phyloP scores from a whole-genome alignment of 1,284 basidiomycete genomes.

The Sanguinoderma infundibulare region DNA sequence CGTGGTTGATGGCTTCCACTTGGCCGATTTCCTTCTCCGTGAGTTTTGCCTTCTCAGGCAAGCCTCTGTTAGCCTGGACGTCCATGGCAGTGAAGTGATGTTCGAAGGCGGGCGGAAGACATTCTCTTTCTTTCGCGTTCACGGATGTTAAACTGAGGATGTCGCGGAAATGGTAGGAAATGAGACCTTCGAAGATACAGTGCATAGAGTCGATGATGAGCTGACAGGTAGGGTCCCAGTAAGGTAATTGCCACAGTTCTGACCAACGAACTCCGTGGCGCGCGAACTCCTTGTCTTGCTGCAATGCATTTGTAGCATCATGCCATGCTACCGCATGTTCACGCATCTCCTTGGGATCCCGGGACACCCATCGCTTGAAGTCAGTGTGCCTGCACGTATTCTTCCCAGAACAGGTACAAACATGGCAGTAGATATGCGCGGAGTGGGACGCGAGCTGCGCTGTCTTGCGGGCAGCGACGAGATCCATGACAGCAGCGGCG shows the following conservation, averaged over 20 bases:
- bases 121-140: slow-evolving; percentile 1
- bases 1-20: slow-evolving; percentile 1
- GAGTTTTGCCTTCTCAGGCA: neutral
- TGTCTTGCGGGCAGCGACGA: slow-evolving; percentile 30
- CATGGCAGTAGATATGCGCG: slow-evolving; percentile 6
- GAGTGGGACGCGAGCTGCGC: slow-evolving; percentile 22
- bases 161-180: slow-evolving; percentile 31
- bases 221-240: slow-evolving; percentile 37
- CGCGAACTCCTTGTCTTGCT: slow-evolving; percentile 26
- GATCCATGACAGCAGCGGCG: slow-evolving; percentile 35
- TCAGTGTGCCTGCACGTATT: slow-evolving; percentile 8
- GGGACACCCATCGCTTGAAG: slow-evolving; percentile 23
- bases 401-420: slow-evolving; percentile 3
- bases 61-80: neutral
- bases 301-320: slow-evolving; percentile 20
- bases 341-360: slow-evolving; percentile 18
- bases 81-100: slow-evolving; percentile 7
- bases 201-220: slow-evolving; percentile 40
- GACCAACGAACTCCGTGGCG: slow-evolving; percentile 35
- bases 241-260: slow-evolving; percentile 34
- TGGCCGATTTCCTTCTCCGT: neutral
- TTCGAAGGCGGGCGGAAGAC: neutral
- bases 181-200: slow-evolving; percentile 30
- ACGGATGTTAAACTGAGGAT: slow-evolving; percentile 24
- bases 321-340: slow-evolving; percentile 29